A percentile compares a stretch with the other conserved stretches of the same genome.
These are phyloP conservation scores for Eucalyptus pumila DNA, from an alignment of 345 rosid genomes.

Conservation along the genomic window DNA sequence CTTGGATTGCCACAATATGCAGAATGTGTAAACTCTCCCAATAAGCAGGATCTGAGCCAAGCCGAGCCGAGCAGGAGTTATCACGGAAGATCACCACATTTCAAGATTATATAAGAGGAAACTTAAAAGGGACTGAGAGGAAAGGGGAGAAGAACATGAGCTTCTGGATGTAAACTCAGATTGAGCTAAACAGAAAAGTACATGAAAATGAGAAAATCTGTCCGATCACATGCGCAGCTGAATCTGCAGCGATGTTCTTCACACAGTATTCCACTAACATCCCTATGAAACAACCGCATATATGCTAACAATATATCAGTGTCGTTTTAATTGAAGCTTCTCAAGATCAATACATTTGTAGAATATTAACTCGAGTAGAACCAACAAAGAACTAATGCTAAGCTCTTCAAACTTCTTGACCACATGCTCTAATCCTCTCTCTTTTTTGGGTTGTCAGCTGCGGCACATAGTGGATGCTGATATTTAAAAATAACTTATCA, in stretches of 20 bases:
- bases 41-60: not conserved
- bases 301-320: not conserved
- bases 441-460: not conserved
- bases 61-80: not conserved
- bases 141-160: not conserved
- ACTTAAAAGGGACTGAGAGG: not conserved
- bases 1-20: not conserved
- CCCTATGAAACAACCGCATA: not conserved
- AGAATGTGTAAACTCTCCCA: not conserved
- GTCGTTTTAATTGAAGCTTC: not conserved
- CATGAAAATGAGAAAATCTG: not conserved
- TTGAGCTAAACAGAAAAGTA: not conserved
- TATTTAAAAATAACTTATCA: not conserved
- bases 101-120: not conserved
- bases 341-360: not conserved
- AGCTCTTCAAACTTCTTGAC: not conserved
- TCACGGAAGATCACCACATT: not conserved
- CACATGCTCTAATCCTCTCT: not conserved
- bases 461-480: accelerated
- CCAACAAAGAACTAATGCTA: not conserved
- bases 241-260: not conserved
- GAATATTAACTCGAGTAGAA: not conserved
- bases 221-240: not conserved
- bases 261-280: not conserved
- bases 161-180: not conserved